Base-by-base conservation (phyloP, 192 early-diverging fungal species). In the Nowakowskiella sp. region DNA sequence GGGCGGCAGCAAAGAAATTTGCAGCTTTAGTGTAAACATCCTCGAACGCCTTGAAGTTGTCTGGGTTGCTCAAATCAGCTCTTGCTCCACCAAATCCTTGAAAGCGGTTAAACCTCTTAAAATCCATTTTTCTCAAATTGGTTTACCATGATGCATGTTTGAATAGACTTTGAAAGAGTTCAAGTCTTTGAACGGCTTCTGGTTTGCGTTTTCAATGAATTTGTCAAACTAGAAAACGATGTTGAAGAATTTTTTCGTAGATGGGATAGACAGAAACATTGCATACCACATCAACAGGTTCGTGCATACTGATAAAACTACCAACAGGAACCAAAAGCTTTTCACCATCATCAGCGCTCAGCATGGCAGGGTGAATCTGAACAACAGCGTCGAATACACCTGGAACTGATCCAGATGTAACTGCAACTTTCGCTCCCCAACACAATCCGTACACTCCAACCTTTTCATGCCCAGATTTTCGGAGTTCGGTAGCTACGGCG, bases 361-460 rank as follows among this genome's bases (percentile, higher is more conserved):
- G 55, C 39, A 77, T 65, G n/a, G 84, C 76, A 16, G 86, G 83
- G 42, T 88, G 86, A 28, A 80, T 70, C 4, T 82, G 67, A 0
- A 78, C 76, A 6, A 75, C 52, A 2, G 75, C 66, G 7, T 57
- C 51, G 36, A 78, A 67, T 6, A 72, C 77, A 1, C 59, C 51
- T 3, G 74, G 69, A 31, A 68, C 58, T 2, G 67, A 68, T 22
- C 67, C 58, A 28, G 73, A 73, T 29, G 67, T 46, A 3, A 70
- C 67, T 16, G 76, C 60, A 48, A 84, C 71, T 50, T 78, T 67
- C 8, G 68, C 77, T 33, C 86, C 84, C 84, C 84, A 86, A 72
- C 85, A 86, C 57, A 85, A 80, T 4, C 84, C 86, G 49, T 81
- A 53, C 5, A 78, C 31, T 23, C 78, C 78, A 32, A 77, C 66